phyloP scores from a whole-genome alignment of 2,329 filamentous ascomycete species.

The Zasmidium cellare region DNA sequence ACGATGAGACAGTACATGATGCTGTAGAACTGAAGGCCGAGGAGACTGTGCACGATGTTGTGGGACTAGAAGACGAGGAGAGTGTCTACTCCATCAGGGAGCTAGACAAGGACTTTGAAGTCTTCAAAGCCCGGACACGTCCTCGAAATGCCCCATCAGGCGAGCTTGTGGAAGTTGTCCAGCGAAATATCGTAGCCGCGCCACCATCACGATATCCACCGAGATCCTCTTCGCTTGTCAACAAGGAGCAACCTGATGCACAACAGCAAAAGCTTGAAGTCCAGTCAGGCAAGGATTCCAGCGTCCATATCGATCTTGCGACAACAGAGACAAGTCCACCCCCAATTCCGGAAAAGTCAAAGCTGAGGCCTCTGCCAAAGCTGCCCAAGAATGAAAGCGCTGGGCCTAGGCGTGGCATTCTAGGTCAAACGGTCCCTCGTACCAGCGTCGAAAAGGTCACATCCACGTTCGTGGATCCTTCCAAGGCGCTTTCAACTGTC shows the following conservation, averaged over 20 bases:
- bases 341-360: neutral
- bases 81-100: neutral
- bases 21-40: too few relatives aligned
- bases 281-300: neutral
- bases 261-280: neutral
- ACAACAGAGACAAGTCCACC: neutral
- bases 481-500: neutral
- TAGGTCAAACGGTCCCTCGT: too few relatives aligned
- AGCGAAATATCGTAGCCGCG: neutral
- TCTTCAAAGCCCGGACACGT: neutral
- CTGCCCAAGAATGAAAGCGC: too few relatives aligned
- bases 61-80: neutral
- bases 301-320: neutral
- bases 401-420: too few relatives aligned
- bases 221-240: neutral
- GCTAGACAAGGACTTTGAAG: neutral
- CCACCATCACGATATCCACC: neutral
- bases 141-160: neutral
- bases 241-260: neutral
- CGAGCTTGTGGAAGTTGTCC: neutral
- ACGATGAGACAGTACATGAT: too few relatives aligned
- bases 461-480: neutral
- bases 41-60: too few relatives aligned
- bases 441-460: too few relatives aligned
- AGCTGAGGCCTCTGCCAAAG: neutral